Evolutionary conservation across 2,329 filamentous ascomycete genomes (phyloP), one percentile per base, ranked within the genome.

Genomic region (Waltergamsia citrina): DNA sequence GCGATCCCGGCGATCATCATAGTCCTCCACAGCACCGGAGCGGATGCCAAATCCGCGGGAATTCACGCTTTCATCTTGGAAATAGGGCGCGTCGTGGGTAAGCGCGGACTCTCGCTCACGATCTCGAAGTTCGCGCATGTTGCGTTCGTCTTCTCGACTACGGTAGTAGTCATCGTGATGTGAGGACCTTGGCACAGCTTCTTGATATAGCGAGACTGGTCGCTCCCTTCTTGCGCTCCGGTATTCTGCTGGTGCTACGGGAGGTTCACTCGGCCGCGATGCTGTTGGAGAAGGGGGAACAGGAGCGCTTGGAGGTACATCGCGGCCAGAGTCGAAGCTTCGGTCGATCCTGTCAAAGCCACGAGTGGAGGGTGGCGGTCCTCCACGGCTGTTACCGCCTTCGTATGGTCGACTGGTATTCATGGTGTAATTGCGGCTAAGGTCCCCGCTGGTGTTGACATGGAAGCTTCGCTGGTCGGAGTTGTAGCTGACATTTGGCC

Each of bases 331-430:
- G 20, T 32, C 33, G 44, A 26, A 67, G 57, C 19, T 63, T 51
- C 17, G 71, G 68, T 72, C 72, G 41, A 84, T 72, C 55, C 75
- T 82, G 45, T 85, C 81, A 42, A 86, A 75, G 1, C 78, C 81
- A 44, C 80, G 67, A 4, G 76, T 83, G 5, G 78, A 74, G 5
- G 79, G 79, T 8, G 83, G 82, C 3, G 81, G 81, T 0, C 70
- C 67, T 21, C 69, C 53, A 17, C 57, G 48, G 6, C 22, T 24
- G n/a, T 10, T 10, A 10, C 10, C 18, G 27, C 43, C 50, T 11
- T 68, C 65, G 38, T 63, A 59, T 6, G 49, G 50, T 5, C 54
- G 53, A 38, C 41, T 52, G 12, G 43, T 47, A 32, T 47, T 53
- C 21, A 43, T 44, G 33, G 60, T 62, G 39, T 64, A 67, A 19